Evolutionary conservation across 2,329 filamentous ascomycete genomes (phyloP).

Genomic region (Beauveria medogensis): DNA sequence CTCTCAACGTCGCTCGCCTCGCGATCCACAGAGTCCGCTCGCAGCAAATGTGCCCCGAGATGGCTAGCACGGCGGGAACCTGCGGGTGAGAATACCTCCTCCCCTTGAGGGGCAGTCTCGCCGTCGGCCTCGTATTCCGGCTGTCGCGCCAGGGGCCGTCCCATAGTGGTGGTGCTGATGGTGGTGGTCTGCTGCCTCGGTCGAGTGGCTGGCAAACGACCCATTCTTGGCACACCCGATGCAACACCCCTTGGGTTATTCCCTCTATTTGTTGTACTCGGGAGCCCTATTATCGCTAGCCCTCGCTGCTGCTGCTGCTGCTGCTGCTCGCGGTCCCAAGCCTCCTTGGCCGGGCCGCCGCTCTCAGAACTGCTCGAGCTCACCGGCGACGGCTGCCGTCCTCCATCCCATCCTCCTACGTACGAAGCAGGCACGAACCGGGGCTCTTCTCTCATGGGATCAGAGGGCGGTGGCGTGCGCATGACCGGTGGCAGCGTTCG

Average conservation of each 20-base stretch:
- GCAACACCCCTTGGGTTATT: background rate
- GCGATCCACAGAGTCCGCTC: background rate
- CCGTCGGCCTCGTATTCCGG: background rate
- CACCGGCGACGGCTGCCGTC: background rate
- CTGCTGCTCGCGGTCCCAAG: background rate
- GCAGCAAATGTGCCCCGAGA: background rate
- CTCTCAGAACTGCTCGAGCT: background rate
- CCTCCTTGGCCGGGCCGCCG: background rate
- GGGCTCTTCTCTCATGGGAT: constrained; percentile 12
- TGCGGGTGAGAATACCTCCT: background rate
- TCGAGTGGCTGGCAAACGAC: background rate
- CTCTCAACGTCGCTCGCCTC: background rate
- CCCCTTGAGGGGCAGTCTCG: background rate
- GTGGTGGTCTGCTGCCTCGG: background rate
- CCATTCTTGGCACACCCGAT: background rate
- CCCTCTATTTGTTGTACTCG: background rate
- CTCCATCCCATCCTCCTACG: background rate
- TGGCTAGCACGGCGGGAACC: background rate
- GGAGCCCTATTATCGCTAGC: background rate
- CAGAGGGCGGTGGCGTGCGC: constrained; percentile 21
- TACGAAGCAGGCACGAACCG: background rate
- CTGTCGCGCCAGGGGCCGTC: background rate
- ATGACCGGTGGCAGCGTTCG: background rate
- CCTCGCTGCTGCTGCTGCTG: background rate
- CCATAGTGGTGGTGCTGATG: background rate